phyloP scores from a whole-genome alignment of 73 alveolate species.

The Urostyla sp. region DNA sequence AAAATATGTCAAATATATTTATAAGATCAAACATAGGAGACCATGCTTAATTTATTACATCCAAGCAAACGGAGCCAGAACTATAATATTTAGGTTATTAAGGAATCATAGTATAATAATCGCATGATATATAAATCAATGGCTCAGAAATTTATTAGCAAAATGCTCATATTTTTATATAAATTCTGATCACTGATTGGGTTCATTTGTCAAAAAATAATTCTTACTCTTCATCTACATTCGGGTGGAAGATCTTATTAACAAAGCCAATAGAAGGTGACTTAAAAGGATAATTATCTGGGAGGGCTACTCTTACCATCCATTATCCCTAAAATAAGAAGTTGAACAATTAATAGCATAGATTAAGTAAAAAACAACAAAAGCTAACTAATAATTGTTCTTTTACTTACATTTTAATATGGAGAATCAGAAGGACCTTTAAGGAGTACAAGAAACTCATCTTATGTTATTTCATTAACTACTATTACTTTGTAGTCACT shows the following conservation, averaged over 20 bases:
- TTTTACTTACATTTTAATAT: slow-evolving; percentile 87
- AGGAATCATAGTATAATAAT: too few species aligned
- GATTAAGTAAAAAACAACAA: not conserved
- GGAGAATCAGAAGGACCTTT: slow-evolving; percentile 93
- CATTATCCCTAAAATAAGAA: slow-evolving; percentile 74
- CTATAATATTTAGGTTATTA: slow-evolving; percentile 60
- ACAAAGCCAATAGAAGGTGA: slow-evolving; percentile 95
- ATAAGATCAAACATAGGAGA: slow-evolving; percentile 94
- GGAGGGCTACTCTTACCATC: slow-evolving; percentile 88
- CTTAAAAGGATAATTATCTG: slow-evolving; percentile 95
- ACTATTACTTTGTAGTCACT: slow-evolving; percentile 85
- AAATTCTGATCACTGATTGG: not conserved
- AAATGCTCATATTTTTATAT: not conserved
- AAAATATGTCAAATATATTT: slow-evolving; percentile 90
- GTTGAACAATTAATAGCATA: slow-evolving; percentile 5
- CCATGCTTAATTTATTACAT: slow-evolving; percentile 97
- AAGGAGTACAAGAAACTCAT: slow-evolving; percentile 71
- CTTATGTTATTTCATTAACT: slow-evolving; percentile 44
- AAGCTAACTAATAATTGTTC: not conserved
- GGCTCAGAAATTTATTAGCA: not conserved
- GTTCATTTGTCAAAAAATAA: not conserved
- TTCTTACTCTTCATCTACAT: slow-evolving; percentile 91
- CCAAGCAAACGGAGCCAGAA: slow-evolving; percentile 95
- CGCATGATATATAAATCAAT: not conserved
- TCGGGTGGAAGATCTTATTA: slow-evolving; percentile 95